Conservation (phyloP, 140 eudicot genomes). For the Erigeron philadelphicus region DNA sequence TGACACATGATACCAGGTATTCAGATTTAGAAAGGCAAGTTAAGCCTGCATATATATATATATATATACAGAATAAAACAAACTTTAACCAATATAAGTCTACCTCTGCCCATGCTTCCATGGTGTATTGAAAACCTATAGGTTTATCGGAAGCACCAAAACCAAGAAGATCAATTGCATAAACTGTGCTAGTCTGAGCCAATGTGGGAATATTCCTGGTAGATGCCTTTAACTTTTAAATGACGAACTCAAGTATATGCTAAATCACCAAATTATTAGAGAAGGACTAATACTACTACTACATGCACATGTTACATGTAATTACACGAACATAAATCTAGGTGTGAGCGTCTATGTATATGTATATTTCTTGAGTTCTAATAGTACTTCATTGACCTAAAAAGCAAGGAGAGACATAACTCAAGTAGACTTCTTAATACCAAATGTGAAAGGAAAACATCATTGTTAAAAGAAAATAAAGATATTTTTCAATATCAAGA, state of each 20-base stretch:
- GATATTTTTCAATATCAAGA: too few species aligned
- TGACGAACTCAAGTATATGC: conserved; percentile 10
- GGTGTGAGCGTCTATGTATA: neutral
- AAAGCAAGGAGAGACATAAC: too few species aligned
- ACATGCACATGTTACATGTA: neutral
- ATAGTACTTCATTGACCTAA: too few species aligned
- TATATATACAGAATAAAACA: neutral
- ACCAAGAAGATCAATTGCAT: conserved; percentile 90
- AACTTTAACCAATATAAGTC: conserved; percentile 5
- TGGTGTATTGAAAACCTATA: conserved; percentile 57
- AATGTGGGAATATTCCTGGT: conserved; percentile 62
- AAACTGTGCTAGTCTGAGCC: conserved; percentile 56
- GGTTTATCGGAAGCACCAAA: conserved; percentile 98
- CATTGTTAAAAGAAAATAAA: too few species aligned
- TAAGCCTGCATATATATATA: neutral
- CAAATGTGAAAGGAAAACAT: too few species aligned
- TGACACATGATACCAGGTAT: neutral
- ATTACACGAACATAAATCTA: neutral
- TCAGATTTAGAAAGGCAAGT: conserved; percentile 2
- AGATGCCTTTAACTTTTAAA: conserved; percentile 18
- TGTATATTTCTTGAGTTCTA: too few species aligned
- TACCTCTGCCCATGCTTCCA: conserved; percentile 93
- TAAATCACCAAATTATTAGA: conserved; percentile 8
- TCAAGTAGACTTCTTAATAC: too few species aligned
- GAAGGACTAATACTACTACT: neutral